Evolutionary conservation across 2,329 filamentous ascomycete genomes (phyloP).

Genomic region (Ophiostoma angusticollis): DNA sequence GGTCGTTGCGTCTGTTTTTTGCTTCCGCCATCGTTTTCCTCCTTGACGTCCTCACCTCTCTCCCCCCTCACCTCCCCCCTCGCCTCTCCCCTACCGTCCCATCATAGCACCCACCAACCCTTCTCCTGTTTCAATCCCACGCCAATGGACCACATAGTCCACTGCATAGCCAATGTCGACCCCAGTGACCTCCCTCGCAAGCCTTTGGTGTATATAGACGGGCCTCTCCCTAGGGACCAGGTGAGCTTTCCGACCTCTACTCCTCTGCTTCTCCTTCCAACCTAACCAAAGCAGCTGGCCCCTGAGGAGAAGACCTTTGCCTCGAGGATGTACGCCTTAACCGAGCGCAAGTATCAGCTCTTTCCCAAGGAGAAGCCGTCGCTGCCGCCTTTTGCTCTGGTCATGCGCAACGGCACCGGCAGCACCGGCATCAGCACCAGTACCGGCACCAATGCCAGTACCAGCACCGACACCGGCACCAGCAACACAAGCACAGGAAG

Average conservation of each 20-base stretch:
- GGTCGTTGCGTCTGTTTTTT: too few relatives aligned
- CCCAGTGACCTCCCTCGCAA: constrained; percentile 24
- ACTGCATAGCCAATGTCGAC: constrained; percentile 40
- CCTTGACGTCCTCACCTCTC: not conserved
- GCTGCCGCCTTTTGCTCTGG: constrained; percentile 27
- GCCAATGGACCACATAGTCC: constrained; percentile 49
- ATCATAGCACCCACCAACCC: too few relatives aligned
- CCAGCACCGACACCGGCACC: not conserved
- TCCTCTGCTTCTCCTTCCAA: not conserved
- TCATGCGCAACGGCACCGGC: constrained; percentile 24
- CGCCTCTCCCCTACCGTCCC: not conserved
- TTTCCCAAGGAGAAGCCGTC: constrained; percentile 42
- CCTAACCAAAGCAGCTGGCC: not conserved
- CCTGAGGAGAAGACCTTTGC: constrained; percentile 36
- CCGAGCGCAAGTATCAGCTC: constrained; percentile 47
- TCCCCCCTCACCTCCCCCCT: not conserved
- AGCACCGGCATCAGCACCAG: not conserved
- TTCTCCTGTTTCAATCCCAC: too few relatives aligned
- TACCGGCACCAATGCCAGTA: not conserved
- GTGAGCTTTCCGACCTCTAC: constrained; percentile 13
- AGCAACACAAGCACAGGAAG: too few relatives aligned
- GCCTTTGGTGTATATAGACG: constrained; percentile 38
- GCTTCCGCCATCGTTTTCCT: too few relatives aligned
- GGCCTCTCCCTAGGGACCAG: constrained; percentile 27
- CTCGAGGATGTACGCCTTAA: constrained; percentile 45